Percentiles rank a stretch among this genome's conserved stretches.
These are phyloP conservation scores for Yamadazyma takamatsuzukensis DNA, from an alignment of 805 yeast species.

Conservation along the genomic window DNA sequence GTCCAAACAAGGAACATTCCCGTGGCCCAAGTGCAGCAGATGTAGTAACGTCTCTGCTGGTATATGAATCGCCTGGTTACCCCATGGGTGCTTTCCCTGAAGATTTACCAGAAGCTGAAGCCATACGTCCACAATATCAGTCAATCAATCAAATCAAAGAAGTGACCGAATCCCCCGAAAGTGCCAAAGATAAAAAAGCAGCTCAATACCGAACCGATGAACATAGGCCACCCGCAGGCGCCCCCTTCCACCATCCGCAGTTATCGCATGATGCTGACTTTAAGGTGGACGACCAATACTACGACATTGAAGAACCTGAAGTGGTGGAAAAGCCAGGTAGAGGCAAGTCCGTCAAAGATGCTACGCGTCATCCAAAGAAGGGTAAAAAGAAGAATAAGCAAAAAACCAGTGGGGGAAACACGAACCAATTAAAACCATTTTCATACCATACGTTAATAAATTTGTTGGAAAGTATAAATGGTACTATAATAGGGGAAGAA, in stretches of 20 bases:
- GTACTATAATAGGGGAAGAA: constrained; percentile 63
- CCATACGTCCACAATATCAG: constrained; percentile 1
- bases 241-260: not conserved
- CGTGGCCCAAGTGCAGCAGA: too few species aligned
- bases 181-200: not conserved
- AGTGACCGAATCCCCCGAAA: constrained; percentile 1
- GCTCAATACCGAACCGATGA: not conserved
- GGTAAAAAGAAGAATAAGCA: constrained; percentile 14
- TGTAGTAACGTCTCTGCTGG: too few species aligned
- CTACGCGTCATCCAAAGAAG: constrained; percentile 21
- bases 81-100: not conserved
- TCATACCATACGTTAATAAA: constrained; percentile 46
- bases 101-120: constrained; percentile 1
- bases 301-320: constrained; percentile 37
- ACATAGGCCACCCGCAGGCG: not conserved
- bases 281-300: constrained; percentile 26
- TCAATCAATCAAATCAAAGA: not conserved
- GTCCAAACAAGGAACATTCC: too few species aligned
- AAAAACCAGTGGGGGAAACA: constrained; percentile 6
- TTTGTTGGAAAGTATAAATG: constrained; percentile 54
- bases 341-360: constrained; percentile 31
- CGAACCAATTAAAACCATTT: constrained; percentile 31
- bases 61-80: not conserved
- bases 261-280: not conserved
- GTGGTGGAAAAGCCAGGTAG: constrained; percentile 27